Percentiles rank a stretch among this genome's conserved stretches.
phyloP scores from a whole-genome alignment of 2,329 filamentous ascomycete genomes.

The Phoma sp. region DNA sequence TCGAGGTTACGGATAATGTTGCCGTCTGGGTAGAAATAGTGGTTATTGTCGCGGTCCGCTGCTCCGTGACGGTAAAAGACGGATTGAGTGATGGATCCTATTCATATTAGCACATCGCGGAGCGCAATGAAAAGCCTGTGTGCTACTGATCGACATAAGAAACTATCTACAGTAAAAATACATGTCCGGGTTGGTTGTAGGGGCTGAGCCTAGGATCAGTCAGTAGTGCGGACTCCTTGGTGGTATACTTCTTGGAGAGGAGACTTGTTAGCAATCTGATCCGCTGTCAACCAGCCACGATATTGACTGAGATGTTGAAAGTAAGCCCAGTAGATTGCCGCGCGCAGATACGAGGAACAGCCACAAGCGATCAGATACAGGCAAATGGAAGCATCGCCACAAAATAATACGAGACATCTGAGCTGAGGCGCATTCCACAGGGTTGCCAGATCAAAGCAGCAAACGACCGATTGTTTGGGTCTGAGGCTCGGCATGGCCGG shows the following conservation, averaged over 20 bases:
- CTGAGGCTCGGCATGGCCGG: too few relatives aligned
- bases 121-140: neutral
- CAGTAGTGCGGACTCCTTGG: neutral
- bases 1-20: neutral
- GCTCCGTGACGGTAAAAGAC: conserved; percentile 7
- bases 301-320: too few relatives aligned
- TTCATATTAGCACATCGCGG: neutral
- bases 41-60: neutral
- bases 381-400: too few relatives aligned
- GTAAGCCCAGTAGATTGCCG: too few relatives aligned
- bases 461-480: too few relatives aligned
- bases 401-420: too few relatives aligned
- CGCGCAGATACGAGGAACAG: too few relatives aligned
- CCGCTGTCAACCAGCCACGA: too few relatives aligned
- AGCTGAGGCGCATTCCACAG: too few relatives aligned
- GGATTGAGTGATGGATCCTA: conserved; percentile 1
- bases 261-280: too few relatives aligned
- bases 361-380: too few relatives aligned
- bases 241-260: neutral
- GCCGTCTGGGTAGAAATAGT: neutral
- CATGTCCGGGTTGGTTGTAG: neutral
- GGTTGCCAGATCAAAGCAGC: too few relatives aligned
- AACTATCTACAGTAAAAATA: neutral
- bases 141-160: neutral
- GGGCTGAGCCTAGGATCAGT: neutral